phyloP scores from a whole-genome alignment of 2,329 filamentous ascomycete species.

The Bipolaris cookei region DNA sequence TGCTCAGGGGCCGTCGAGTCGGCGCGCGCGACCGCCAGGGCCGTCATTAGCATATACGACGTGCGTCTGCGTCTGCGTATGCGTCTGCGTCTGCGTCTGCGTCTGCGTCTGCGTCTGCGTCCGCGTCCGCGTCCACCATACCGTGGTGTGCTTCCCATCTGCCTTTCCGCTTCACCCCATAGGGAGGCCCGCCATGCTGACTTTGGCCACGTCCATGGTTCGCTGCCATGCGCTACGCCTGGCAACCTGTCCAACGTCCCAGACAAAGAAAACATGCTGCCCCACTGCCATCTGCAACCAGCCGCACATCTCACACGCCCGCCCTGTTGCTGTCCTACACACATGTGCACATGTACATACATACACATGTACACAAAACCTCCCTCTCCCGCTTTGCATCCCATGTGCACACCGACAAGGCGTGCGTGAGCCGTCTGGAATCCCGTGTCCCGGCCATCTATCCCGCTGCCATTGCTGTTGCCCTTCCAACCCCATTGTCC shows the following conservation, averaged over 20 bases:
- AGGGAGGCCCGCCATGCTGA: not conserved
- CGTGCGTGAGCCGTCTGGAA: constrained; percentile 6
- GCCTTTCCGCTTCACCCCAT: constrained; percentile 19
- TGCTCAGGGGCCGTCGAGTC: constrained; percentile 21
- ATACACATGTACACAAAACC: not conserved
- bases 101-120: not conserved
- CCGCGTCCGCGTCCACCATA: too few relatives aligned
- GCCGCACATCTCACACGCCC: constrained; percentile 1
- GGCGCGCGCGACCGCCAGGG: constrained; percentile 11
- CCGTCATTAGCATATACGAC: constrained; percentile 7
- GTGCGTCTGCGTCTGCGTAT: not conserved
- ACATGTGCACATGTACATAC: not conserved
- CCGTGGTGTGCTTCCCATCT: constrained; percentile 25
- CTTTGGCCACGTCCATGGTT: not conserved
- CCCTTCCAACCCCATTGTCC: not conserved
- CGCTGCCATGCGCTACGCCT: constrained; percentile 2
- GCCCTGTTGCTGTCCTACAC: not conserved
- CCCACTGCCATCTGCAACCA: constrained; percentile 10
- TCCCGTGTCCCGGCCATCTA: not conserved
- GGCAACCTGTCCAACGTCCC: constrained; percentile 13
- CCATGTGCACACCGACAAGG: constrained; percentile 10
- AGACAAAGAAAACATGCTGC: constrained; percentile 8
- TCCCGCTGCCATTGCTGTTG: not conserved
- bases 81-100: not conserved
- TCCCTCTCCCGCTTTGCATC: not conserved